Conservation (phyloP, 2,329 filamentous ascomycete species). For the Botrytis deweyae region DNA sequence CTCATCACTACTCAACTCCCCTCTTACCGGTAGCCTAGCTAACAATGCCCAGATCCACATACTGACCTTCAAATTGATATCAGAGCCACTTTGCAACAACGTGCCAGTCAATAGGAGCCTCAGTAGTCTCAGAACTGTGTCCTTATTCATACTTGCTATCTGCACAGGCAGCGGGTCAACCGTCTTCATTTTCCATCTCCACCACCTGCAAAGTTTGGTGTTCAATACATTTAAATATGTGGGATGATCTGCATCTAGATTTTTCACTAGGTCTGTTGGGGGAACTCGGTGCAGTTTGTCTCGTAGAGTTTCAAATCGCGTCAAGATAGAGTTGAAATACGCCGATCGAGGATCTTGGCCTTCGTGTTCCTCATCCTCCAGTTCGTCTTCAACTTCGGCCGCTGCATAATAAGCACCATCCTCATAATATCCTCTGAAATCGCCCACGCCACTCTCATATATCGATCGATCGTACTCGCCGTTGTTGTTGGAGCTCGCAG, state of each 20-base stretch:
- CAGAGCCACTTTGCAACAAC: constrained; percentile 54
- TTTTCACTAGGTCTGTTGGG: constrained; percentile 51
- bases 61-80: constrained; percentile 65
- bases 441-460: constrained; percentile 51
- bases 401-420: constrained; percentile 77
- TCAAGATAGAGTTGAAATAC: constrained; percentile 66
- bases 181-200: constrained; percentile 52
- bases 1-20: constrained; percentile 72
- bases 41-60: constrained; percentile 85
- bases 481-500: constrained; percentile 33
- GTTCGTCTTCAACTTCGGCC: constrained; percentile 40
- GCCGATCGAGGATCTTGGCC: constrained; percentile 53
- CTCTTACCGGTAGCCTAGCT: constrained; percentile 70
- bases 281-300: constrained; percentile 56
- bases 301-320: constrained; percentile 66
- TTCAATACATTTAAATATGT: constrained; percentile 44
- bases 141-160: constrained; percentile 64
- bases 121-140: constrained; percentile 64
- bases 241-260: constrained; percentile 53
- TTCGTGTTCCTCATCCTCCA: constrained; percentile 30
- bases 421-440: constrained; percentile 65
- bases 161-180: constrained; percentile 60
- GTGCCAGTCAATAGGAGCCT: constrained; percentile 63
- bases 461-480: constrained; percentile 42
- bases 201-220: constrained; percentile 49